Evolutionary conservation across 352 stramenopile genomes (phyloP).

Genomic region (Phytophthora hybrid): DNA sequence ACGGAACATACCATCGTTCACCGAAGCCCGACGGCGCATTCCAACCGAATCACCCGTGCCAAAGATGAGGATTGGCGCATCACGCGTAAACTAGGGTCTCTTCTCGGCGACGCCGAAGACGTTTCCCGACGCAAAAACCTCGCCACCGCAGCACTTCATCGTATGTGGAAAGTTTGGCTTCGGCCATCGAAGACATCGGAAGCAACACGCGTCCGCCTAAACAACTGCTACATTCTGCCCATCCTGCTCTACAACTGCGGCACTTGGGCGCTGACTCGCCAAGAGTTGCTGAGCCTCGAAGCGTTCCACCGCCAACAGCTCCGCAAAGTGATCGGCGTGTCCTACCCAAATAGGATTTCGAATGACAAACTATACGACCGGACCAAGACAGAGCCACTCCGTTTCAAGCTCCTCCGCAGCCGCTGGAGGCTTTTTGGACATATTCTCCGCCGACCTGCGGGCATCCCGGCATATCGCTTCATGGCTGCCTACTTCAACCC

Average conservation of each 20-base stretch:
- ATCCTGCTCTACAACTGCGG: conserved; percentile 2
- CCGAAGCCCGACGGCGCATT: background rate
- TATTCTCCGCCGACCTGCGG: conserved; percentile 6
- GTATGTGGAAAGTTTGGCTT: conserved; percentile 24
- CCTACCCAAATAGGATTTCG: background rate
- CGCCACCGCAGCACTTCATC: conserved; percentile 12
- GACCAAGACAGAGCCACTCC: conserved; percentile 5
- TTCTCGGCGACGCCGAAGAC: too few relatives aligned
- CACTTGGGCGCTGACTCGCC: conserved; percentile 3
- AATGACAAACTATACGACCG: conserved; percentile 23
- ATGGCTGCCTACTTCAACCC: conserved; percentile 4
- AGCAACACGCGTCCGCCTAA: conserved; percentile 8
- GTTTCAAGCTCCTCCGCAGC: conserved; percentile 2
- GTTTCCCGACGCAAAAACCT: conserved; percentile 23
- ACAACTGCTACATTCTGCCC: conserved; percentile 21
- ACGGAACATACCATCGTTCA: conserved; percentile 7
- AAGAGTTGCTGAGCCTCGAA: background rate
- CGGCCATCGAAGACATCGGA: conserved; percentile 6
- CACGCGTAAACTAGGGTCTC: conserved; percentile 14
- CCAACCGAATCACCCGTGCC: background rate
- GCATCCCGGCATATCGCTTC: conserved; percentile 9
- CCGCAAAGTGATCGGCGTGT: conserved; percentile 9
- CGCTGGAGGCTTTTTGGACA: conserved; percentile 7
- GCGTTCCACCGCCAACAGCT: conserved; percentile 12
- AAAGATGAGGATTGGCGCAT: conserved; percentile 7